Percentiles rank a stretch among this genome's conserved stretches.
These are phyloP conservation scores for Delonix regia DNA, from an alignment of 306 rosid genomes.

Conservation along the genomic window DNA sequence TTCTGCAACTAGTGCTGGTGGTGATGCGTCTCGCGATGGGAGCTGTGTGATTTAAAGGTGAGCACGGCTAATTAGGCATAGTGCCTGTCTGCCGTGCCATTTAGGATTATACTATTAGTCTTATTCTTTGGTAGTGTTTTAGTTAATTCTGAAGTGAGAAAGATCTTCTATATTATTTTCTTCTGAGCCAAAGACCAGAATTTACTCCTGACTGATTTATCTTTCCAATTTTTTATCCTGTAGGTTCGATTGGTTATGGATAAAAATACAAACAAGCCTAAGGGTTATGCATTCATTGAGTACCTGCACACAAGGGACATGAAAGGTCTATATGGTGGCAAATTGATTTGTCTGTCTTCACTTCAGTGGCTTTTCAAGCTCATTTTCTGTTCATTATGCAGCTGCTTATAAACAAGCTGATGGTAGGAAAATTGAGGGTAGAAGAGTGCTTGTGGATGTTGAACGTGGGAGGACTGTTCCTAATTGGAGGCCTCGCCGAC, in stretches of 20 bases:
- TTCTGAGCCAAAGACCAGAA: slow-evolving; percentile 34
- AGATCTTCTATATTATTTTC: slow-evolving; percentile 30
- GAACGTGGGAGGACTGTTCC: slow-evolving; percentile 99
- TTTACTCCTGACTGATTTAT: slow-evolving; percentile 36
- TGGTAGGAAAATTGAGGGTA: slow-evolving; percentile 94
- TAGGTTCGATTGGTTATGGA: slow-evolving; percentile 89
- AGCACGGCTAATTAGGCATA: slow-evolving; percentile 99
- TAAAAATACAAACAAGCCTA: slow-evolving; percentile 75
- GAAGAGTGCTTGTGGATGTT: slow-evolving; percentile 98
- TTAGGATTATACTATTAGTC: slow-evolving; percentile 64
- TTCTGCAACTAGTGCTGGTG: slow-evolving; percentile 96
- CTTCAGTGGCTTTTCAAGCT: slow-evolving; percentile 11
- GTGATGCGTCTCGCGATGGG: slow-evolving; percentile 94
- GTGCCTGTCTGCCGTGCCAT: slow-evolving; percentile 99
- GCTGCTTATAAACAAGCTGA: slow-evolving; percentile 99
- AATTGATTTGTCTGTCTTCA: slow-evolving; percentile 2
- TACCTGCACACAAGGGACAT: slow-evolving; percentile 95
- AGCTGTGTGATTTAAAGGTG: slow-evolving; percentile 97
- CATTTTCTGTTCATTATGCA: slow-evolving; percentile 37
- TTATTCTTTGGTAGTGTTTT: slow-evolving; percentile 29
- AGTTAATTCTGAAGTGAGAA: slow-evolving; percentile 33
- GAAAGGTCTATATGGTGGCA: slow-evolving; percentile 69
- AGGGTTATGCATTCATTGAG: slow-evolving; percentile 94
- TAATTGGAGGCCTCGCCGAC: slow-evolving; percentile 97
- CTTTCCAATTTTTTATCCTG: slow-evolving; percentile 26